These are phyloP conservation scores for Melaleuca alternifolia DNA, from an alignment of 345 rosid genomes.

Conservation along the genomic window DNA sequence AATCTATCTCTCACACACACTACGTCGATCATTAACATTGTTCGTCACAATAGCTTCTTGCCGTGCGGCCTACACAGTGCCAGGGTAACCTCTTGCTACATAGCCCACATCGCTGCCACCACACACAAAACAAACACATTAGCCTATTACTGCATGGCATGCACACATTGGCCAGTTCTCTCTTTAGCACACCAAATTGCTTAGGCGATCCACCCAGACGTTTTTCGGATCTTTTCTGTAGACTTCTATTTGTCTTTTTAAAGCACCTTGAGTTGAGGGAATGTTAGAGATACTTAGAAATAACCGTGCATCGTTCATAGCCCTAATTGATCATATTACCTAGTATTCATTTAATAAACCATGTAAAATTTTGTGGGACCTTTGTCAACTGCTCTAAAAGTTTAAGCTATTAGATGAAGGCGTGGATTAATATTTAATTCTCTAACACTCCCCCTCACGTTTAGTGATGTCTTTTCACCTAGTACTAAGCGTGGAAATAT, in stretches of 20 bases:
- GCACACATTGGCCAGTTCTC: background rate
- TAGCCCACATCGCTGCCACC: background rate
- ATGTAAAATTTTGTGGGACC: too few species aligned
- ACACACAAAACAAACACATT: rapidly evolving
- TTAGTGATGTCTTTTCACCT: too few species aligned
- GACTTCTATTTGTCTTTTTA: background rate
- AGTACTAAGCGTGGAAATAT: too few species aligned
- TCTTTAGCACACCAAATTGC: background rate
- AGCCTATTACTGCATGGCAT: rapidly evolving
- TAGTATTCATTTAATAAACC: background rate
- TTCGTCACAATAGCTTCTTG: rapidly evolving
- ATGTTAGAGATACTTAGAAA: background rate
- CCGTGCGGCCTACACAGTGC: background rate
- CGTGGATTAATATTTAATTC: too few species aligned
- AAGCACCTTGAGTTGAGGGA: background rate
- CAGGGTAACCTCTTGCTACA: background rate
- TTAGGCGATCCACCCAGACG: background rate
- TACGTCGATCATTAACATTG: background rate
- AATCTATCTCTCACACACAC: background rate
- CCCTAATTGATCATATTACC: background rate
- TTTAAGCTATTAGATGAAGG: too few species aligned
- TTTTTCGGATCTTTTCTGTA: background rate
- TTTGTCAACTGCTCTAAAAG: too few species aligned
- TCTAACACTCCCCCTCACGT: too few species aligned
- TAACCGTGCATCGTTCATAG: background rate